A percentile compares a stretch with the other conserved stretches of the same genome.
Evolutionary conservation across 176 grass and related monocot genomes (phyloP).

Genomic region (Carex pumila): DNA sequence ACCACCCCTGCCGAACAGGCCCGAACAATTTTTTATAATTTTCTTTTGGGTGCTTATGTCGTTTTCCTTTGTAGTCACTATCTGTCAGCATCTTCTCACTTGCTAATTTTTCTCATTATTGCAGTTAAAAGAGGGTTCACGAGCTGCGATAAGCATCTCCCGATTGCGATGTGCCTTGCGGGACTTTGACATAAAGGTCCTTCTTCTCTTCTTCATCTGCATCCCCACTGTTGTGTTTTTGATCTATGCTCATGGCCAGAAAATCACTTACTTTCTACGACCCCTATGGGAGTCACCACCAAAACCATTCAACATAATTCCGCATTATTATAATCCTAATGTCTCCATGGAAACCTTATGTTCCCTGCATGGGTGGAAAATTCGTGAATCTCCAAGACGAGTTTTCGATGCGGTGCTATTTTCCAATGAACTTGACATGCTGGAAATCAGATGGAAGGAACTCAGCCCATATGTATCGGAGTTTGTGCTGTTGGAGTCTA

Average conservation of each 20-base stretch:
- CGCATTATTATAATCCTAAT: conserved; percentile 75
- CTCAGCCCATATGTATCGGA: conserved; percentile 74
- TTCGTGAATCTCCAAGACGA: conserved; percentile 60
- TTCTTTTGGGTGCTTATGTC: neutral
- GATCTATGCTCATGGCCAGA: conserved; percentile 77
- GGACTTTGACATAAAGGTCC: conserved; percentile 59
- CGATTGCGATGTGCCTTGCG: conserved; percentile 64
- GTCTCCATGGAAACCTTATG: conserved; percentile 69
- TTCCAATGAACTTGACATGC: conserved; percentile 82
- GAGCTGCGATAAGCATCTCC: conserved; percentile 58
- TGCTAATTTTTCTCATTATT: conserved; percentile 22
- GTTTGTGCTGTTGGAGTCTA: conserved; percentile 76
- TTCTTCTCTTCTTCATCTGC: conserved; percentile 57
- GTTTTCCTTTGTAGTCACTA: conserved; percentile 9
- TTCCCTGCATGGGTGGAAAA: conserved; percentile 75
- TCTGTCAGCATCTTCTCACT: neutral
- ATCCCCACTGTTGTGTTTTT: conserved; percentile 46
- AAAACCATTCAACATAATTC: conserved; percentile 58
- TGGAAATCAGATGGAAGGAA: conserved; percentile 82
- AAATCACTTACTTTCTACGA: conserved; percentile 84
- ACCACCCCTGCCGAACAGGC: no score
- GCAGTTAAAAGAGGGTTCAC: conserved; percentile 58
- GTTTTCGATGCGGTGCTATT: conserved; percentile 83
- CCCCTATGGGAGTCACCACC: conserved; percentile 85
- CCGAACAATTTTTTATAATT: neutral